phyloP scores from a whole-genome alignment of 2,329 filamentous ascomycete species.

The Epichloe uncinata region DNA sequence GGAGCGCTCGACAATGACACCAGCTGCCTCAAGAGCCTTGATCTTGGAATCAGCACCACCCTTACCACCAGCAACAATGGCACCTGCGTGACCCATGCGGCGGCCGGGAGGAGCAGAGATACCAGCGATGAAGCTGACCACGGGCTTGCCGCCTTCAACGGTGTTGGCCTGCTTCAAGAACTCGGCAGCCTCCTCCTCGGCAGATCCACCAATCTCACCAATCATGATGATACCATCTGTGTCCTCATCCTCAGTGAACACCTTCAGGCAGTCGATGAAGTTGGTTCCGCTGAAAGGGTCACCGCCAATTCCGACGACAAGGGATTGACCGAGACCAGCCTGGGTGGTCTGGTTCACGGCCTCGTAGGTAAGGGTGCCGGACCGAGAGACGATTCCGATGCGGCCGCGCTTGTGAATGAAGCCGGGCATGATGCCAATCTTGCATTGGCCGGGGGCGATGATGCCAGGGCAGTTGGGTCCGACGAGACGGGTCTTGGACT shows the following conservation, averaged over 20 bases:
- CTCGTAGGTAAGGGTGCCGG: conserved; percentile 97
- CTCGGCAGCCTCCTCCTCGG: conserved; percentile 95
- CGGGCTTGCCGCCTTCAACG: conserved; percentile 73
- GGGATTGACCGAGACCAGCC: conserved; percentile 90
- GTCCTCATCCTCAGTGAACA: conserved; percentile 91
- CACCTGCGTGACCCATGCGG: conserved; percentile 97
- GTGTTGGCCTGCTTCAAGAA: conserved; percentile 90
- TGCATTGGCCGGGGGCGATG: conserved; percentile 92
- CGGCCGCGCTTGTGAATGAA: conserved; percentile 99
- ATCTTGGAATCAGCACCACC: conserved; percentile 98
- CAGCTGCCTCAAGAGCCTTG: conserved; percentile 78
- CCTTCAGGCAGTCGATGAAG: conserved; percentile 98
- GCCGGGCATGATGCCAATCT: conserved; percentile 98
- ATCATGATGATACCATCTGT: conserved; percentile 99
- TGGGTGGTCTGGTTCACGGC: conserved; percentile 99
- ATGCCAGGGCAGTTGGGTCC: conserved; percentile 98
- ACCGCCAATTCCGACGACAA: conserved; percentile 95
- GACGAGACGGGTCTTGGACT: conserved; percentile 91
- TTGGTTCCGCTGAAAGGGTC: conserved; percentile 98
- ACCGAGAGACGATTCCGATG: conserved; percentile 96
- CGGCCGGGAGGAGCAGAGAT: conserved; percentile 93
- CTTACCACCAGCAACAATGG: conserved; percentile 95
- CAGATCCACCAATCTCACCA: conserved; percentile 93
- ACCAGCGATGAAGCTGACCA: conserved; percentile 95
- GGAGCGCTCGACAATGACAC: conserved; percentile 86